Conservation (phyloP, 805 yeast genomes). For the Hanseniaspora occidentalis region DNA sequence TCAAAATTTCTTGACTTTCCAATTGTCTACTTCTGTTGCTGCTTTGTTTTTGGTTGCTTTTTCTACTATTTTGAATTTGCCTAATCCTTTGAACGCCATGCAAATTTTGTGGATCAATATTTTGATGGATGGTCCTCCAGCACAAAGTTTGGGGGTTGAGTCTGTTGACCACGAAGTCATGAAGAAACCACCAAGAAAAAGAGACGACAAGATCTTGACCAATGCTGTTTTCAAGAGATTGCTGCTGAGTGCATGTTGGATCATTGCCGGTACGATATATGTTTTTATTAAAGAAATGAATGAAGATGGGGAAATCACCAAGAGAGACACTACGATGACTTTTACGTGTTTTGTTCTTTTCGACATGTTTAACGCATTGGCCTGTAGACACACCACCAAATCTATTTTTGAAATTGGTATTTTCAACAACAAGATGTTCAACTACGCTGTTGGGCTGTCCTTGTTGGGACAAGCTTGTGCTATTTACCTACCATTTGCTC, state of each 20-base stretch:
- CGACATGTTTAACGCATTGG: conserved; percentile 93
- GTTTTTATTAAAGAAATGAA: conserved; percentile 81
- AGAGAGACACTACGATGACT: conserved; percentile 98
- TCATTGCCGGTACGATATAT: conserved; percentile 83
- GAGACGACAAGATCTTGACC: conserved; percentile 78
- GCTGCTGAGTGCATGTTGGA: conserved; percentile 53
- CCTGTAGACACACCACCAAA: conserved; percentile 82
- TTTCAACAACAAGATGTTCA: conserved; percentile 75
- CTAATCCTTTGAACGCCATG: conserved; percentile 95
- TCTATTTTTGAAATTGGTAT: conserved; percentile 75
- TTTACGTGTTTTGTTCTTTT: conserved; percentile 92
- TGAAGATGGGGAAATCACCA: conserved; percentile 62
- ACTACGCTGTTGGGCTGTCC: conserved; percentile 81
- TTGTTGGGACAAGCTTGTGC: conserved; percentile 87
- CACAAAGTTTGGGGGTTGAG: conserved; percentile 94
- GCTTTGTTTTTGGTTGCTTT: conserved; percentile 83
- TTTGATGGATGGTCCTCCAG: conserved; percentile 98
- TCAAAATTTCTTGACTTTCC: conserved; percentile 90
- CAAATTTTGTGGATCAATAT: conserved; percentile 96
- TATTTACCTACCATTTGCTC: conserved; percentile 87
- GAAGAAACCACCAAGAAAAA: conserved; percentile 90
- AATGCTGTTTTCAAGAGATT: conserved; percentile 55
- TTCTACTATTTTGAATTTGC: conserved; percentile 74
- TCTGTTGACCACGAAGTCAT: conserved; percentile 93
- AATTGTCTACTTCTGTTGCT: conserved; percentile 89